phyloP scores from a whole-genome alignment of 176 grass and related monocot genomes.

The Lolium perenne region DNA sequence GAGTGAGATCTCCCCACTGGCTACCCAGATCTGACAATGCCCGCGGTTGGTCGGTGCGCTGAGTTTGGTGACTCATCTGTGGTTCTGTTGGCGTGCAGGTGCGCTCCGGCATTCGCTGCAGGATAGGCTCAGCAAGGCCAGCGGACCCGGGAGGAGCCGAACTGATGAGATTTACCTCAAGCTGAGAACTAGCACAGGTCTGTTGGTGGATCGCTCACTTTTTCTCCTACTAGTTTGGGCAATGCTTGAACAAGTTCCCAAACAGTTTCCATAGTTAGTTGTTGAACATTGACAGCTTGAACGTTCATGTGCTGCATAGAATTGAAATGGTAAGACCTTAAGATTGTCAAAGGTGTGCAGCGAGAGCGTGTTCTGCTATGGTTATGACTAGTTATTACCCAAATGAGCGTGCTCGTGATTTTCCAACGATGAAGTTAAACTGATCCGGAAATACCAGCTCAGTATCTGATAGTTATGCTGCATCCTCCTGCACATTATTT shows the following conservation, averaged over 20 bases:
- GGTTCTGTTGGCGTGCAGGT: conserved; percentile 49
- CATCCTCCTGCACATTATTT: background rate
- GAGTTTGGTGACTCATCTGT: conserved; percentile 33
- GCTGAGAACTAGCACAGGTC: conserved; percentile 89
- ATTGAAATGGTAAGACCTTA: conserved; percentile 18
- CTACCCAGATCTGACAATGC: conserved; percentile 41
- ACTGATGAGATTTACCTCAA: conserved; percentile 84
- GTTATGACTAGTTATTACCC: background rate
- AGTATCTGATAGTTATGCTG: background rate
- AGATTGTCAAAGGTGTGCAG: background rate
- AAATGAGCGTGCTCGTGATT: too few relatives aligned
- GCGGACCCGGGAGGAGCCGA: conserved; percentile 65
- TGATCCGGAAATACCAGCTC: conserved; percentile 2
- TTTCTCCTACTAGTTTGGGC: conserved; percentile 15
- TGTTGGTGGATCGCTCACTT: conserved; percentile 1
- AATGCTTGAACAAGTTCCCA: conserved; percentile 10
- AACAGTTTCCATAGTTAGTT: conserved; percentile 3
- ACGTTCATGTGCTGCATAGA: conserved; percentile 1
- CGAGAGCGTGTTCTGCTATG: conserved; percentile 2
- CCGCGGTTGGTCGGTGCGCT: conserved; percentile 37
- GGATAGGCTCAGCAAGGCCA: conserved; percentile 87
- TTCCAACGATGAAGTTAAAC: background rate
- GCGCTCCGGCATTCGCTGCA: conserved; percentile 93
- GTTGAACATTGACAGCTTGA: conserved; percentile 19
- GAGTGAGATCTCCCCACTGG: conserved; percentile 56